Conservation (phyloP, 2,329 filamentous ascomycete genomes). For the Botrytis paeoniae region DNA sequence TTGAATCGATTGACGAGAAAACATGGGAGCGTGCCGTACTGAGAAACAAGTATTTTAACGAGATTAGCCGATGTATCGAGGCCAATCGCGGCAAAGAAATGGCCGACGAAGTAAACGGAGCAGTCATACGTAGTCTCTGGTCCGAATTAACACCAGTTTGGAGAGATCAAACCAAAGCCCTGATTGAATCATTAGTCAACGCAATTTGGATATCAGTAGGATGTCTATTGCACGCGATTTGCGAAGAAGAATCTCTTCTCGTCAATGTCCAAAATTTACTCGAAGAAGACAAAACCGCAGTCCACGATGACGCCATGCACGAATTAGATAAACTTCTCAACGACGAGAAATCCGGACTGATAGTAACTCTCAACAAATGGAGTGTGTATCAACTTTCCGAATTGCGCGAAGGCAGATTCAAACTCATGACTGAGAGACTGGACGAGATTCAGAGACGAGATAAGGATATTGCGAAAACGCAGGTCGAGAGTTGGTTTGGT, state of each 20-base stretch:
- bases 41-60: background rate
- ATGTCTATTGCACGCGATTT: background rate
- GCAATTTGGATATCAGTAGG: background rate
- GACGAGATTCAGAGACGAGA: background rate
- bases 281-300: background rate
- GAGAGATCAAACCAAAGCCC: background rate
- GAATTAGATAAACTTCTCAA: background rate
- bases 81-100: slow-evolving; percentile 1
- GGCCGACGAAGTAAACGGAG: slow-evolving; percentile 1
- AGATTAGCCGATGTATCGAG: background rate
- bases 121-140: slow-evolving; percentile 6
- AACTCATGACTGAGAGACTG: background rate
- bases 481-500: background rate
- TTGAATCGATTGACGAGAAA: background rate
- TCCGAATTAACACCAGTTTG: background rate
- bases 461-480: background rate
- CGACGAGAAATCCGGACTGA: background rate
- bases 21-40: background rate
- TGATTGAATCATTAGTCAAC: background rate
- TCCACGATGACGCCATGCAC: background rate
- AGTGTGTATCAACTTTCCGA: background rate
- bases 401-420: background rate
- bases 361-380: slow-evolving; percentile 1
- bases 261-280: background rate
- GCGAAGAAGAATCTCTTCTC: background rate